Percentiles rank a stretch among this genome's conserved stretches.
Conservation (phyloP, 108 stramenopile genomes). For the Schizochytrium sp. region DNA sequence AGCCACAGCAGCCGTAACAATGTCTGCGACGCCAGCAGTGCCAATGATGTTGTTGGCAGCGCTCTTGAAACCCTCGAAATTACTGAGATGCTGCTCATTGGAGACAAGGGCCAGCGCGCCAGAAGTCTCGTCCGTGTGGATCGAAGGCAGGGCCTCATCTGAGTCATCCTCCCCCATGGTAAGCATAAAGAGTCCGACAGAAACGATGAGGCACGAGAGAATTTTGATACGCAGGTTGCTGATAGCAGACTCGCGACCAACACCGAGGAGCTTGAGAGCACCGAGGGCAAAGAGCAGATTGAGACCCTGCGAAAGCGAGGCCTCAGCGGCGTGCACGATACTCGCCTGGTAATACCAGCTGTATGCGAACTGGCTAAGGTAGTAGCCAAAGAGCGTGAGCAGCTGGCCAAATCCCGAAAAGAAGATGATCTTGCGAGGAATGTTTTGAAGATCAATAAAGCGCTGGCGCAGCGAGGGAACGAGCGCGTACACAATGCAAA, state of each 20-base stretch:
- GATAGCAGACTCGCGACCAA: not conserved
- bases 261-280: not conserved
- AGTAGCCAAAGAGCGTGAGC: slow-evolving; percentile 19
- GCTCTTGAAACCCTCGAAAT: not conserved
- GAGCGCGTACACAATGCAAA: not conserved
- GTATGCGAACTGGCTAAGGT: slow-evolving; percentile 2
- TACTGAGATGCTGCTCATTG: not conserved
- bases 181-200: not conserved
- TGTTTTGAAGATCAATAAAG: not conserved
- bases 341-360: slow-evolving; percentile 14
- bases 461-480: not conserved
- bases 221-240: not conserved
- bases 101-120: not conserved
- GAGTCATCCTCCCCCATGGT: not conserved
- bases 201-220: not conserved
- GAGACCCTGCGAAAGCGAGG: not conserved
- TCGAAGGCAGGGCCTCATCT: not conserved
- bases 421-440: not conserved
- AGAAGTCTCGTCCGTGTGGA: not conserved
- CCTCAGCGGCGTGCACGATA: slow-evolving; percentile 18
- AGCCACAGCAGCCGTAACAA: not conserved
- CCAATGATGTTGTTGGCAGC: not conserved
- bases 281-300: not conserved
- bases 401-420: not conserved
- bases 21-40: not conserved